A percentile compares a stretch with the other conserved stretches of the same genome.
Conservation (phyloP, 2,329 filamentous ascomycete genomes). For the Verticillium klebahnii region DNA sequence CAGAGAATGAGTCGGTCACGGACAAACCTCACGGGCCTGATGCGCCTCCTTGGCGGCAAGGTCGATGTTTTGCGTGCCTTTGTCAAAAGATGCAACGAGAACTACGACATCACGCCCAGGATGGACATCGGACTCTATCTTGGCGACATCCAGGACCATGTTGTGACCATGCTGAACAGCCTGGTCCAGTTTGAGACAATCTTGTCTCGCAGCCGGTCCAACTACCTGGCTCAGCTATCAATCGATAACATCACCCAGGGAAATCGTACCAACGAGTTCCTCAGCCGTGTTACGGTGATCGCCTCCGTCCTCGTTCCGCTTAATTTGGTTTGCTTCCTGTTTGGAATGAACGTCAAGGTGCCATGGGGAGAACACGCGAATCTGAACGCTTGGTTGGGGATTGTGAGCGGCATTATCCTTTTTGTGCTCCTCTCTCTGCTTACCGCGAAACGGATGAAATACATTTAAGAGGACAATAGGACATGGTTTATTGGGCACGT, state of each 20-base stretch:
- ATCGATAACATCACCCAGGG: constrained; percentile 88
- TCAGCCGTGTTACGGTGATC: constrained; percentile 92
- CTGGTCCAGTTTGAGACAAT: constrained; percentile 96
- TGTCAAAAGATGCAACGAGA: constrained; percentile 97
- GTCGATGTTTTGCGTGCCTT: constrained; percentile 98
- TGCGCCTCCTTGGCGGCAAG: constrained; percentile 91
- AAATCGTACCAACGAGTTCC: constrained; percentile 79
- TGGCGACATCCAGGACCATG: constrained; percentile 97
- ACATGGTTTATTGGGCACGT: too few relatives aligned
- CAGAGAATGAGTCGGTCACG: constrained; percentile 84
- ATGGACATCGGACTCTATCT: constrained; percentile 97
- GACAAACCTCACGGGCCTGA: constrained; percentile 89
- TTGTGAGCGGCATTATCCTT: constrained; percentile 47
- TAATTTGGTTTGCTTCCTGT: constrained; percentile 83
- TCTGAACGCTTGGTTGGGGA: constrained; percentile 51
- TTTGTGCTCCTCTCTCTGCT: constrained; percentile 45
- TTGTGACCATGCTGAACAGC: constrained; percentile 98
- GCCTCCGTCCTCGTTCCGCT: constrained; percentile 95
- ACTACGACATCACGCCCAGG: constrained; percentile 89
- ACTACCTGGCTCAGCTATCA: constrained; percentile 91
- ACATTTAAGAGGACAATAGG: constrained; percentile 30
- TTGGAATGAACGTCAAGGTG: constrained; percentile 82
- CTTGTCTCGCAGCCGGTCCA: constrained; percentile 87
- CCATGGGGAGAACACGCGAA: constrained; percentile 53
- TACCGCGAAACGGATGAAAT: constrained; percentile 38